Evolutionary conservation across 805 yeast genomes (phyloP).

Genomic region (Metschnikowia vanudenii): DNA sequence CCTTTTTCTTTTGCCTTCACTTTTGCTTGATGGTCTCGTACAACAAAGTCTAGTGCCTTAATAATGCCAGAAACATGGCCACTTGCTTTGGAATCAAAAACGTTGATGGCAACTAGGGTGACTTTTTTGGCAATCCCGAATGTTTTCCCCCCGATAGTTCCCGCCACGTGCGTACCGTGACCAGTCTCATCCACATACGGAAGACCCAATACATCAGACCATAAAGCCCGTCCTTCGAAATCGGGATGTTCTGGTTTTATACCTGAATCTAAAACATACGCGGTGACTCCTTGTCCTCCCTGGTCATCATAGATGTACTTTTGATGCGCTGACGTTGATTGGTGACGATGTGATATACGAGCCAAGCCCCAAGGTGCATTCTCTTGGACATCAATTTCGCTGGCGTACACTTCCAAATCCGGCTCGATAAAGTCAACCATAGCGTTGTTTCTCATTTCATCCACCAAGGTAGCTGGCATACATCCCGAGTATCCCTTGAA

Average conservation of each 20-base stretch:
- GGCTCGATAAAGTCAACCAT: constrained; percentile 24
- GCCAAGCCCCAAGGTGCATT: constrained; percentile 96
- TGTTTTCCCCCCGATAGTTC: background rate
- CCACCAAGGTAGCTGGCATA: constrained; percentile 19
- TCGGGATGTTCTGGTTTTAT: constrained; percentile 39
- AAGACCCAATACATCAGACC: too few relatives aligned
- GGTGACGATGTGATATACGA: constrained; percentile 78
- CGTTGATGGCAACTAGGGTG: background rate
- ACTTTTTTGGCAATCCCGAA: background rate
- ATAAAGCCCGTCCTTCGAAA: constrained; percentile 1
- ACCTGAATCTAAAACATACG: constrained; percentile 90
- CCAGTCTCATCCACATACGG: background rate
- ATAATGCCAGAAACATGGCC: background rate
- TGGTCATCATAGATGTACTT: constrained; percentile 62
- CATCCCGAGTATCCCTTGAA: constrained; percentile 22
- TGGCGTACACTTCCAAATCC: constrained; percentile 20
- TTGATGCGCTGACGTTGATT: constrained; percentile 25
- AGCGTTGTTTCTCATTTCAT: constrained; percentile 13
- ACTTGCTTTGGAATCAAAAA: background rate
- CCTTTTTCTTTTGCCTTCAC: background rate
- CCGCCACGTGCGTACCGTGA: background rate
- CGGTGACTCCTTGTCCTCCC: constrained; percentile 80
- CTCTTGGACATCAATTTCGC: constrained; percentile 60
- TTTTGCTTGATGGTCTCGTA: background rate
- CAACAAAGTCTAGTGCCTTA: background rate